Conservation (phyloP, 176 grass and related monocot genomes). For the Rhynchospora breviuscula region DNA sequence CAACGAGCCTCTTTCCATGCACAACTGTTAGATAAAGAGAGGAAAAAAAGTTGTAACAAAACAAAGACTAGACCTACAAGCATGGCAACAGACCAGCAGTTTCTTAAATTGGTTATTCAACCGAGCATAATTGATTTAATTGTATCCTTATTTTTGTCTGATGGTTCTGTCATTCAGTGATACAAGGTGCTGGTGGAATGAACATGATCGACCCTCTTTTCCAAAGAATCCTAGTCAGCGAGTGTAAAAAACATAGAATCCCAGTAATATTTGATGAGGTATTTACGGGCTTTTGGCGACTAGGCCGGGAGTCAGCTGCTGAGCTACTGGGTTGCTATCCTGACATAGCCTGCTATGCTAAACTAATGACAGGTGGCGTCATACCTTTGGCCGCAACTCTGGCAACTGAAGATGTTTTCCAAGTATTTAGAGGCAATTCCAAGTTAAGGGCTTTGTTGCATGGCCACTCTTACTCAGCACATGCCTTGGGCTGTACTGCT, state of each 20-base stretch:
- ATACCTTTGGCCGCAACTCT: constrained; percentile 76
- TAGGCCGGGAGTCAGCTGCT: constrained; percentile 77
- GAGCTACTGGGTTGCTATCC: constrained; percentile 76
- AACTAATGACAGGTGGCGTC: constrained; percentile 86
- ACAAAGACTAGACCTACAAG: neutral
- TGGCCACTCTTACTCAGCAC: constrained; percentile 91
- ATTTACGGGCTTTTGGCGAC: constrained; percentile 87
- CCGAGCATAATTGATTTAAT: neutral
- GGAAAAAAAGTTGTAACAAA: neutral
- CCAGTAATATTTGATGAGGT: constrained; percentile 98
- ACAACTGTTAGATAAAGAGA: neutral
- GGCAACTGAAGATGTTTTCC: constrained; percentile 74
- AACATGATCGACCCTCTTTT: constrained; percentile 91
- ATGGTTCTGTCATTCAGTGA: constrained; percentile 37
- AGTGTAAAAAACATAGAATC: constrained; percentile 59
- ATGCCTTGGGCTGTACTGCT: constrained; percentile 74
- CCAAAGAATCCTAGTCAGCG: constrained; percentile 56
- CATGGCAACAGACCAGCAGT: neutral
- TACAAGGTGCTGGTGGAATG: constrained; percentile 95
- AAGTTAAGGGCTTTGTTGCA: constrained; percentile 94
- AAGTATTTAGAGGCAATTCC: constrained; percentile 73
- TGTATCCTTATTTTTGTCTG: neutral
- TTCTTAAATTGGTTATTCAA: neutral
- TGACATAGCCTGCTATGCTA: constrained; percentile 90
- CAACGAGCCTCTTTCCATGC: neutral